Evolutionary conservation across 768 basidiomycete genomes (phyloP).

Genomic region (Suillus hirtellus): DNA sequence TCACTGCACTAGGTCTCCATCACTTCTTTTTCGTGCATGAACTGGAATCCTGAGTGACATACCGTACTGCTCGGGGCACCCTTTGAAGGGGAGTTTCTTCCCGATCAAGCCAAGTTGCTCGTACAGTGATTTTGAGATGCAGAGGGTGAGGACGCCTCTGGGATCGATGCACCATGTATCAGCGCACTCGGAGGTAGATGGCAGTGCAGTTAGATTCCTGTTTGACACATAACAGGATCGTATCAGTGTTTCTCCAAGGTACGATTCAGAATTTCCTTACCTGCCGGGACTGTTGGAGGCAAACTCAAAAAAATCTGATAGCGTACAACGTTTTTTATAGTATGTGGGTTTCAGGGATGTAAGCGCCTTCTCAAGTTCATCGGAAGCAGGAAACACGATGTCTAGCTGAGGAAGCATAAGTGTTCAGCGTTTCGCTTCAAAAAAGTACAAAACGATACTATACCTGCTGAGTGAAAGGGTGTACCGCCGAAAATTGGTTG

Average conservation of each 20-base stretch:
- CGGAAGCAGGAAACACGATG: constrained; percentile 53
- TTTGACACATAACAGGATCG: background rate
- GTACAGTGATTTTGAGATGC: constrained; percentile 57
- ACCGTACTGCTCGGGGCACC: constrained; percentile 50
- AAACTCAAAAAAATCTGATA: constrained; percentile 47
- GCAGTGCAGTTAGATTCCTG: constrained; percentile 42
- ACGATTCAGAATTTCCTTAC: constrained; percentile 21
- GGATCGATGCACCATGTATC: constrained; percentile 74
- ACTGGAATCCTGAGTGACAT: constrained; percentile 21
- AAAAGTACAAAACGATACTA: constrained; percentile 18
- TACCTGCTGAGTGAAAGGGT: constrained; percentile 58
- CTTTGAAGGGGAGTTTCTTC: constrained; percentile 52
- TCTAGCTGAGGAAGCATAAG: constrained; percentile 49
- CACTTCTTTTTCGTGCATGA: constrained; percentile 8
- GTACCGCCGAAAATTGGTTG: constrained; percentile 37
- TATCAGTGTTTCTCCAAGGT: background rate
- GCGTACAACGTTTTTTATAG: constrained; percentile 41
- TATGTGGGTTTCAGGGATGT: constrained; percentile 45
- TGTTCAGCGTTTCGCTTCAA: background rate
- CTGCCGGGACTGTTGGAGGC: constrained; percentile 31
- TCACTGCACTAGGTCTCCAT: constrained; percentile 38
- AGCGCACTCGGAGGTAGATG: constrained; percentile 34
- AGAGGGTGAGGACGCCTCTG: constrained; percentile 59
- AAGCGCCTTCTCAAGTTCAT: constrained; percentile 40
- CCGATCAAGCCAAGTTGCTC: constrained; percentile 63